Evolutionary conservation across 768 basidiomycete species (phyloP), one percentile per base, ranked within the genome.

Genomic region (Leccinum rimulosum): DNA sequence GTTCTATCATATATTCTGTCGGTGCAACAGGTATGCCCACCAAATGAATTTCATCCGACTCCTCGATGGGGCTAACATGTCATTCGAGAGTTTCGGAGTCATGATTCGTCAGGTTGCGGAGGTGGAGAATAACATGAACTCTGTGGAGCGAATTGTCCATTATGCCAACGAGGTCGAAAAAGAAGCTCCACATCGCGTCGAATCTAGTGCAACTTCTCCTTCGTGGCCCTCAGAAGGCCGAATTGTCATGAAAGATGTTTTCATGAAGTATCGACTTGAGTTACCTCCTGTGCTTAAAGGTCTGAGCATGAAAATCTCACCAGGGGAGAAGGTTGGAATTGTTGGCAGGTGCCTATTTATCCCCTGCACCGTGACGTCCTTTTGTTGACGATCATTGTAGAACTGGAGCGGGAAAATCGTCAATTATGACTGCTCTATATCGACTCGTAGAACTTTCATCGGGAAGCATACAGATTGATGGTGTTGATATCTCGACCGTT

Each of bases 61-160:
- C 15, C 4, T 28, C 1, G 28, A 7, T 7, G 17, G 12, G 53
- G 36, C 59, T 66, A 17, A 66, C 36, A 3, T 27, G 10, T 27
- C 47, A 36, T 35, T 47, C 31, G 27, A 87, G 84, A 64, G 79
- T 0, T 89, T 92, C 63, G 84, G 84, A 22, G 91, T 84, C 85
- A 80, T 90, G 73, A 83, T 89, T 47, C 84, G 88, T 8, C 89
- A 91, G 72, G 81, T 79, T 47, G 86, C 89, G 3, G 93, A 95
- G 70, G 87, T 95, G 10, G 93, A 96, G 73, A 96, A 97, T 71
- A 83, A 95, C 72, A 94, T 95, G 91, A 93, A 93, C 70, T 84
- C 86, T n/a, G 89, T 91, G 8, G 89, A 92, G 70, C 87, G 95
- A 27, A 79, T 98, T n/a, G 76, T 93, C 3, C 83, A 93, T 69